Evolutionary conservation across 2,329 filamentous ascomycete genomes (phyloP), one percentile per base, ranked within the genome.

Genomic region (Aschersonia sp.): DNA sequence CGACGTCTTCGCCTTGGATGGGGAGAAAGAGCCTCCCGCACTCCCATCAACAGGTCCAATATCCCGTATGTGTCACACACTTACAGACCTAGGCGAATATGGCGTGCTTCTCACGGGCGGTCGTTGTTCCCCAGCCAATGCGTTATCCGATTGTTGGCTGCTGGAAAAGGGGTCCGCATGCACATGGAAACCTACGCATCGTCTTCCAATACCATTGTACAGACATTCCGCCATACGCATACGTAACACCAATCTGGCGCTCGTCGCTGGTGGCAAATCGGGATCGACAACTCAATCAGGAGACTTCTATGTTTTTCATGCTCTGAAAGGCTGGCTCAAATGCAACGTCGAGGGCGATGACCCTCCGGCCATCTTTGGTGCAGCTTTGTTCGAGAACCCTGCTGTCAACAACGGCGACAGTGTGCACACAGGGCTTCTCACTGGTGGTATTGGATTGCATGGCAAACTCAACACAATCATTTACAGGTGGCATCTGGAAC

Each of bases 71-170:
- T 92, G 86, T 55, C 86, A 92, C 61, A 83, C 85, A 0, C 69
- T 88, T 22, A 89, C 84, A 22, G 70, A 78, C 45, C 60, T 94
- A 5, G 73, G 72, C 2, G 65, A 70, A 35, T 63, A 65, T 29
- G 75, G 76, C 12, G 73, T 73, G 50, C 63, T 96, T 9, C 68
- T 95, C 44, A 73, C 78, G 32, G 89, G 90, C 30, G 90, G 90
- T 5, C 76, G 89, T 50, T 72, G 75, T n/a, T 90, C 87, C 6
- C 88, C 89, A 5, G 71, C 79, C 10, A 73, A 72, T 32, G 79
- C 79, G 1, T 68, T 87, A 42, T 68, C 69, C 37, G 85, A 92
- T 60, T 88, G 84, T 55, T 96, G 87, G 87, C 55, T 88, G 2
- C 78, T 82, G 52, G 70, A 75, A 46, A 73, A 73, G 46, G 57